Base-by-base conservation (phyloP, 768 basidiomycete genomes). In the Boletus fagicola region DNA sequence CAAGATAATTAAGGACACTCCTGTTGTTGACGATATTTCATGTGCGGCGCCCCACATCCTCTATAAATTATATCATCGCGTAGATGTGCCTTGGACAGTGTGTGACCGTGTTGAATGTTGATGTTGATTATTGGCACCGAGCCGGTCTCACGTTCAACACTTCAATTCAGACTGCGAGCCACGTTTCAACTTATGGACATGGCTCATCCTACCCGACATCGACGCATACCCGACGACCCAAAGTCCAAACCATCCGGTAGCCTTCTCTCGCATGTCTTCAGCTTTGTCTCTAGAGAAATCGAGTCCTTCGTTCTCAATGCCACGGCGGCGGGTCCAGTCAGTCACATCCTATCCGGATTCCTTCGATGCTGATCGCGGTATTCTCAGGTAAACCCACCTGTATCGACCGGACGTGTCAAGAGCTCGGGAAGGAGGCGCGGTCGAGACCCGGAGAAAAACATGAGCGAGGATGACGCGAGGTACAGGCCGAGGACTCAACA, bases 281-380 rank as follows among this genome's bases (percentile, higher is more conserved):
- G 74, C 68, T 89, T 85, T 67, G 81, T 92, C 5, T 83, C 88
- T 12, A 77, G 83, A 49, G 90, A 92, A 68, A 66, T 91, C 38
- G 83, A 83, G 46, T 83, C 84, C 12, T 92, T 92, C 68, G 78
- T 91, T 26, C 72, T 80, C 20, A 86, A 76, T 63, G 90, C 90
- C 48, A 83, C 85, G 10, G 85, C 85, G 10, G 85, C 60, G 10
- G 56, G 53, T 26, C 48, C 56, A 59, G 63, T 66, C 63, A 61
- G 67, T 65, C 47, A 28, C 13, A 5, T 42, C 26, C 24, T 20
- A 3, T 49, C 31, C 15, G 18, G 6, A n/a, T 18, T 38, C 38
- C 18, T n/a, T 50, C 30, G 24, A 4, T 49, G 36, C 56, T 69
- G 49, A 62, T 53, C 28, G 9, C 20, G 16, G 18, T 45, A 16